A percentile compares a stretch with the other conserved stretches of the same genome.
Conservation (phyloP, 2,329 filamentous ascomycete species). For the Dactylellina haptotyla region DNA sequence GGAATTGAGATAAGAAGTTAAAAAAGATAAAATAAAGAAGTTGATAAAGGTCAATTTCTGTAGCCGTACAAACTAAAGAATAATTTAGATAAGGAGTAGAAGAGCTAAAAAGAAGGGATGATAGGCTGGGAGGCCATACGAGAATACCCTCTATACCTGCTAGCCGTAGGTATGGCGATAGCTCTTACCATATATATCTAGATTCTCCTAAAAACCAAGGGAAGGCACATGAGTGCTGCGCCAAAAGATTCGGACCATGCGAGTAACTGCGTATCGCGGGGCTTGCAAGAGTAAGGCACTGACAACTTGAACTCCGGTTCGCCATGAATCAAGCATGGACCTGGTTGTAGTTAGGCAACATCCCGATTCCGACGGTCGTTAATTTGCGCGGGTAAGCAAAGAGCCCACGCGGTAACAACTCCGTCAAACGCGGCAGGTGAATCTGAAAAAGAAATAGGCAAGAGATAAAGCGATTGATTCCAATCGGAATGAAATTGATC, state of each 20-base stretch:
- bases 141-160: too few relatives aligned
- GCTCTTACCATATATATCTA: background rate
- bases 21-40: too few relatives aligned
- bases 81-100: too few relatives aligned
- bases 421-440: background rate
- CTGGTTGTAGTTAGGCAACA: background rate
- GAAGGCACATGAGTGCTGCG: background rate
- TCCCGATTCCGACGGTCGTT: background rate
- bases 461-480: background rate
- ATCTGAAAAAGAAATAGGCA: background rate
- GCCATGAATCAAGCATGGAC: background rate
- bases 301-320: too few relatives aligned
- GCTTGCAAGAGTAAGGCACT: background rate
- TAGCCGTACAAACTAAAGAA: too few relatives aligned
- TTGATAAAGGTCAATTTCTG: too few relatives aligned
- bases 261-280: background rate
- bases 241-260: background rate
- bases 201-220: background rate
- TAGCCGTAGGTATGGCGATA: too few relatives aligned
- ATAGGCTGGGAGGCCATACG: too few relatives aligned
- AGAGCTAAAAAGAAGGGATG: too few relatives aligned
- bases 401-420: background rate
- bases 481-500: background rate
- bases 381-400: background rate
- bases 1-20: too few relatives aligned